A percentile compares a stretch with the other conserved stretches of the same genome.
Conservation (phyloP, 2,329 filamentous ascomycete species). For the Phialocephala subalpina region DNA sequence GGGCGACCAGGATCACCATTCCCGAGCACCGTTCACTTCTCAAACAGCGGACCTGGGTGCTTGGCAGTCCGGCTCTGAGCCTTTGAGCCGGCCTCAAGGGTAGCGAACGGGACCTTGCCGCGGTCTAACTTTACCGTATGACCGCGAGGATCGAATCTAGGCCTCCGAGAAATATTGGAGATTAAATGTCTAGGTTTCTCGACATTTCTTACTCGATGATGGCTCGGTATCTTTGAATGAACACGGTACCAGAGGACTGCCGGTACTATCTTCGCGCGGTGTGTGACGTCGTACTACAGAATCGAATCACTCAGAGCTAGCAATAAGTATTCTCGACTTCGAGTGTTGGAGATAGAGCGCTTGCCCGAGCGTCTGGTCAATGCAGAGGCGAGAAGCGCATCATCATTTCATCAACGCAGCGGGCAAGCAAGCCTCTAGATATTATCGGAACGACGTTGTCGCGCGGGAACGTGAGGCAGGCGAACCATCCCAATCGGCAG, state of each 20-base stretch:
- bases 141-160: neutral
- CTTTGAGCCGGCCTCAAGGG: neutral
- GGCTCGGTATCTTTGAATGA: neutral
- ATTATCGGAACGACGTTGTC: constrained; percentile 1
- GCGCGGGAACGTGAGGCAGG: neutral
- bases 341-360: constrained; percentile 15
- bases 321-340: constrained; percentile 2
- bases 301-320: constrained; percentile 7
- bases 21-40: constrained; percentile 31
- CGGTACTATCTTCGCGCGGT: neutral
- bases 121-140: neutral
- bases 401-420: constrained; percentile 7
- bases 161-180: neutral
- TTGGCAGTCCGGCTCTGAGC: neutral
- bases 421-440: neutral
- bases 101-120: constrained; percentile 10
- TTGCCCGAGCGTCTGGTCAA: constrained; percentile 16
- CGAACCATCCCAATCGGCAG: constrained; percentile 13
- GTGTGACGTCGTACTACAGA: constrained; percentile 19
- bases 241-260: neutral
- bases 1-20: constrained; percentile 22
- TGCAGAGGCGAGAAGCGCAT: constrained; percentile 16
- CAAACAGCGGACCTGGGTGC: constrained; percentile 24
- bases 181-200: neutral
- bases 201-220: neutral